These are phyloP conservation scores for Fusarium multiceps DNA, from an alignment of 2,329 filamentous ascomycete species.

Conservation along the genomic window DNA sequence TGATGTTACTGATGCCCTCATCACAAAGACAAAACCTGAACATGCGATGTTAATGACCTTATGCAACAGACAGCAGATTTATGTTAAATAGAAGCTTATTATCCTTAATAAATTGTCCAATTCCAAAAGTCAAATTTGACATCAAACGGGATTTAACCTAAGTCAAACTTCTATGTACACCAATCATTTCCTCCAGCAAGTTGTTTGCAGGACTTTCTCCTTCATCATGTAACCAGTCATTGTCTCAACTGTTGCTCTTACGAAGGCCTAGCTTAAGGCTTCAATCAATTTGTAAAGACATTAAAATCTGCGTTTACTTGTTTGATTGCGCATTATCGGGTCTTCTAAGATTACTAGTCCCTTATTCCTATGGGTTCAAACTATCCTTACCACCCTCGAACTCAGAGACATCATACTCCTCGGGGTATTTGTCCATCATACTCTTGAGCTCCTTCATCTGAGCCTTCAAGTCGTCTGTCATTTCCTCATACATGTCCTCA, in stretches of 20 bases:
- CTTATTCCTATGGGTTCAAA: conserved; percentile 54
- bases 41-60: neutral
- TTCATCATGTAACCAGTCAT: neutral
- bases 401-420: conserved; percentile 86
- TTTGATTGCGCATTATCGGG: neutral
- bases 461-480: conserved; percentile 80
- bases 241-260: too few species aligned
- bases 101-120: neutral
- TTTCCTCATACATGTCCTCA: conserved; percentile 86
- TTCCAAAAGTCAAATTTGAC: neutral
- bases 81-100: neutral
- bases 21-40: neutral
- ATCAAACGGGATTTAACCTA: neutral
- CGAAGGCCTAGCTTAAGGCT: neutral
- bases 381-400: conserved; percentile 80
- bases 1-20: neutral
- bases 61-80: neutral
- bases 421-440: conserved; percentile 86
- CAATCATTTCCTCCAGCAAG: neutral
- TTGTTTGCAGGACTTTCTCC: neutral
- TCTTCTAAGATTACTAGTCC: neutral
- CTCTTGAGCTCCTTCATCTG: conserved; percentile 79
- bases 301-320: neutral
- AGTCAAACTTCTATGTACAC: neutral
- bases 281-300: neutral